Percentiles rank a stretch among this genome's conserved stretches.
Conservation (phyloP, 192 early-diverging fungal genomes). For the Irineochytrium annulatum region DNA sequence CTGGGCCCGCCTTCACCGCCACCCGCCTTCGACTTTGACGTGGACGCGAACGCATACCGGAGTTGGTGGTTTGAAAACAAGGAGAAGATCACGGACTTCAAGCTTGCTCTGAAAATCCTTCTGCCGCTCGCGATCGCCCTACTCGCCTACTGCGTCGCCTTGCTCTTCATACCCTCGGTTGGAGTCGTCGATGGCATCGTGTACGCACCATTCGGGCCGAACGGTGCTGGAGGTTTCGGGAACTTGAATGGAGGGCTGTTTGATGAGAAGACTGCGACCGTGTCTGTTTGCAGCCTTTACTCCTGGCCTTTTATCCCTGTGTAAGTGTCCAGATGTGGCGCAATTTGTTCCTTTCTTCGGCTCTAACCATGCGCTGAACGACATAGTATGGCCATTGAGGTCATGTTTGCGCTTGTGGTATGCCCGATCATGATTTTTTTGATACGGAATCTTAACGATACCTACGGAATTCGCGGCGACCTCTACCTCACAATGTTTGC, state of each 20-base stretch:
- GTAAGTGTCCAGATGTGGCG: too few species aligned
- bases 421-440: neutral
- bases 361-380: neutral
- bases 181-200: neutral
- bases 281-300: neutral
- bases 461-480: neutral
- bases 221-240: neutral
- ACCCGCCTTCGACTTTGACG: too few species aligned
- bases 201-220: neutral
- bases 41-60: neutral
- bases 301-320: neutral
- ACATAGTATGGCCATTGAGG: neutral
- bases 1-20: too few species aligned
- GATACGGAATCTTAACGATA: neutral
- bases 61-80: slow-evolving; percentile 1
- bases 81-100: neutral
- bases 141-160: neutral
- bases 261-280: too few species aligned
- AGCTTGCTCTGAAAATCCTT: neutral
- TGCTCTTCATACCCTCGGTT: neutral
- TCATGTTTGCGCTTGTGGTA: neutral
- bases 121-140: neutral
- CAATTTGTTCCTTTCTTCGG: too few species aligned
- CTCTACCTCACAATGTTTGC: neutral
- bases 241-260: neutral